A percentile compares a stretch with the other conserved stretches of the same genome.
These are phyloP conservation scores for Eimeria sp. DNA, from an alignment of 169 alveolate species.

Conservation along the genomic window DNA sequence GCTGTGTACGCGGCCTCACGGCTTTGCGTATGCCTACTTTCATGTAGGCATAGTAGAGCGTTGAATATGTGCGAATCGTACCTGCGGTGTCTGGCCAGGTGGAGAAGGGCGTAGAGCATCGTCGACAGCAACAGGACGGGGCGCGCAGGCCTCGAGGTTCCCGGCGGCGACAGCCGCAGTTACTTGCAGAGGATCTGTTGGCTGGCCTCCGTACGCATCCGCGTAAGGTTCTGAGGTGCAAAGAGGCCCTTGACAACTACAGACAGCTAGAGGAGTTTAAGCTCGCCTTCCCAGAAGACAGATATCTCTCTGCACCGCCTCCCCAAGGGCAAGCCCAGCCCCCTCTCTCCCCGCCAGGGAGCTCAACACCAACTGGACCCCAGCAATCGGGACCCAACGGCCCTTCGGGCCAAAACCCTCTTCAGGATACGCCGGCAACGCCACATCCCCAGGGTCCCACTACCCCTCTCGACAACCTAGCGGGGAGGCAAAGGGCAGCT, in stretches of 20 bases:
- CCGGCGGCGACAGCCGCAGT: neutral
- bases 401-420: neutral
- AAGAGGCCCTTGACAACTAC: slow-evolving; percentile 68
- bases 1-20: neutral
- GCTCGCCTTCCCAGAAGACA: slow-evolving; percentile 60
- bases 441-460: neutral
- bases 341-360: neutral
- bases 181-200: slow-evolving; percentile 30
- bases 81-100: neutral
- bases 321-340: slow-evolving; percentile 37
- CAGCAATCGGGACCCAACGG: neutral
- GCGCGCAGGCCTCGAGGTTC: neutral
- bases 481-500: slow-evolving; percentile 29
- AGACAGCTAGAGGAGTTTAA: slow-evolving; percentile 52
- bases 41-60: neutral
- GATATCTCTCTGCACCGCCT: slow-evolving; percentile 45
- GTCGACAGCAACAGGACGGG: slow-evolving; percentile 53
- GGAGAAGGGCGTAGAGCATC: slow-evolving; percentile 49
- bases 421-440: neutral
- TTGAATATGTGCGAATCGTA: neutral
- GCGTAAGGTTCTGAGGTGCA: slow-evolving; percentile 56
- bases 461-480: slow-evolving; percentile 1
- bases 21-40: neutral
- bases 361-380: slow-evolving; percentile 23
- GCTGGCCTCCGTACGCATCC: slow-evolving; percentile 53